A percentile compares a stretch with the other conserved stretches of the same genome.
Conservation (phyloP, 1,284 basidiomycete genomes). For the Heterobasidion annosum region DNA sequence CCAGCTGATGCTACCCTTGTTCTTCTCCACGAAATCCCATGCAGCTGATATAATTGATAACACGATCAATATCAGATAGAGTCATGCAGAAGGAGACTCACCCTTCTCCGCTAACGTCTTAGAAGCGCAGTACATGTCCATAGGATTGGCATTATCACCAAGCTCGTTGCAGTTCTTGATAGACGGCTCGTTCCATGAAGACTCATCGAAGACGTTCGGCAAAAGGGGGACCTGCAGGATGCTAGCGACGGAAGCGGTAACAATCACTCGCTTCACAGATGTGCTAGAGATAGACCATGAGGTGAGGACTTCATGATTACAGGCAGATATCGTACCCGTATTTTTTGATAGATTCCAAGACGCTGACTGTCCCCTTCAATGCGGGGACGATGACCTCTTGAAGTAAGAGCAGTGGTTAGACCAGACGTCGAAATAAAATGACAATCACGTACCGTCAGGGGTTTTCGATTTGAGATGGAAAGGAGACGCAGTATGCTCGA, state of each 20-base stretch:
- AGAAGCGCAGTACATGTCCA: constrained; percentile 44
- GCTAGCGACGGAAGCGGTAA: constrained; percentile 51
- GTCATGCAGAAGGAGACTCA: constrained; percentile 13
- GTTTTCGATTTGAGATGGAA: constrained; percentile 26
- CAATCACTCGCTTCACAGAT: constrained; percentile 53
- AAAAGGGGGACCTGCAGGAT: constrained; percentile 24
- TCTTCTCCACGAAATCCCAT: constrained; percentile 49
- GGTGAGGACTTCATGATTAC: not conserved
- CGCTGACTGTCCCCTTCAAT: constrained; percentile 49
- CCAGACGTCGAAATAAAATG: not conserved
- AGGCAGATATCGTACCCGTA: constrained; percentile 26
- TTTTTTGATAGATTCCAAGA: constrained; percentile 45
- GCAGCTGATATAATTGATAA: constrained; percentile 22
- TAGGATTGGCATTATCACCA: constrained; percentile 30
- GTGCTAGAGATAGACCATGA: constrained; percentile 7
- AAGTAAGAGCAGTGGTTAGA: not conserved
- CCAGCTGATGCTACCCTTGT: constrained; percentile 39
- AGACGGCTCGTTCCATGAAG: constrained; percentile 59
- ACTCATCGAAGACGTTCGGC: constrained; percentile 25
- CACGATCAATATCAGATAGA: not conserved
- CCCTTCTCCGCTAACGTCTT: constrained; percentile 68
- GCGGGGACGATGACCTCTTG: constrained; percentile 55
- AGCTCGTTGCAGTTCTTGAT: constrained; percentile 40
- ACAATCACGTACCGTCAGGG: constrained; percentile 23
- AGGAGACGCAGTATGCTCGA: constrained; percentile 51